Evolutionary conservation across 2,329 filamentous ascomycete species (phyloP).

Genomic region (Colletotrichum tropicale): DNA sequence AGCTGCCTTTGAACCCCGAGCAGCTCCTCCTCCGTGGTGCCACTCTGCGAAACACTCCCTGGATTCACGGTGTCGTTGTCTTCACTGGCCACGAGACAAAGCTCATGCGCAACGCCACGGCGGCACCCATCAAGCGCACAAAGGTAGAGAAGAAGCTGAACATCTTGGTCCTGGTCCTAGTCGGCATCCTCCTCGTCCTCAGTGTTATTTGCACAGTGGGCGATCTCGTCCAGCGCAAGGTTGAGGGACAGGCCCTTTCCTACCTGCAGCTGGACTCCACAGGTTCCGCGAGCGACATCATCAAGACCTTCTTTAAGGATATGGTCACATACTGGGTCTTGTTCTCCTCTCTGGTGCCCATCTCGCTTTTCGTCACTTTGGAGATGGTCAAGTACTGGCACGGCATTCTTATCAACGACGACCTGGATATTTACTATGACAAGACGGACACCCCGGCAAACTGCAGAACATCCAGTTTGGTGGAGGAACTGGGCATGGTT

Average conservation of each 20-base stretch:
- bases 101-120: conserved; percentile 97
- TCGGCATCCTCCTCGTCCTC: conserved; percentile 80
- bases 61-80: conserved; percentile 95
- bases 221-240: conserved; percentile 80
- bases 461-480: conserved; percentile 93
- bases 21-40: conserved; percentile 92
- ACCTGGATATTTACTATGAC: conserved; percentile 97
- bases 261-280: conserved; percentile 75
- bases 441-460: conserved; percentile 94
- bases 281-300: conserved; percentile 58
- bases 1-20: conserved; percentile 86
- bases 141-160: conserved; percentile 96
- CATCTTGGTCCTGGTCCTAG: conserved; percentile 87
- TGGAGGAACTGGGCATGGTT: conserved; percentile 97
- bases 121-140: conserved; percentile 95
- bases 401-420: conserved; percentile 96
- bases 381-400: conserved; percentile 99
- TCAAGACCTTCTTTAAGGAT: conserved; percentile 86
- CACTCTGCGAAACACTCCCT: conserved; percentile 93
- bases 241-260: conserved; percentile 62
- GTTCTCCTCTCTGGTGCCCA: conserved; percentile 94
- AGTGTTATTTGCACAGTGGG: conserved; percentile 92
- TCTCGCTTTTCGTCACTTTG: conserved; percentile 96
- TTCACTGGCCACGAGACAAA: conserved; percentile 99
- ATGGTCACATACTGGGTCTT: conserved; percentile 98